Conservation (phyloP, 2,329 filamentous ascomycete genomes). For the Colletotrichum echinochloae region DNA sequence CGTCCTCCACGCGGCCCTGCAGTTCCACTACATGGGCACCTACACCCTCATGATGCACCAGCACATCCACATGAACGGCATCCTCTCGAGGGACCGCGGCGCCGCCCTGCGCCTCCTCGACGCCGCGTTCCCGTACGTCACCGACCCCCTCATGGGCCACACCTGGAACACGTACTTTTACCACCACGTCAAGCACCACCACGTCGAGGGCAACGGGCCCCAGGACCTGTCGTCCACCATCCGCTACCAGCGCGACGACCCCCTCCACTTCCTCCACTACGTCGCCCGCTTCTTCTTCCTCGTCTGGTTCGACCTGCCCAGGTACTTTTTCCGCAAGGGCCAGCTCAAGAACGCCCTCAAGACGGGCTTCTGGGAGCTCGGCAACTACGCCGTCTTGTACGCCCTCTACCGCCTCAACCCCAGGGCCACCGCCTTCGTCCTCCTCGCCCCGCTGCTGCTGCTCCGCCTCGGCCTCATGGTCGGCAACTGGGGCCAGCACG, state of each 20-base stretch:
- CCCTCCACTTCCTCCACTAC: constrained; percentile 76
- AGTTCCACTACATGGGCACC: constrained; percentile 75
- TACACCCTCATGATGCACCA: constrained; percentile 89
- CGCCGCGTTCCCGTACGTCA: constrained; percentile 75
- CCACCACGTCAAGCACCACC: constrained; percentile 88
- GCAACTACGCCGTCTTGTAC: constrained; percentile 65
- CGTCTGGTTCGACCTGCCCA: constrained; percentile 79
- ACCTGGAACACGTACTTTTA: constrained; percentile 90
- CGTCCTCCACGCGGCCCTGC: constrained; percentile 73
- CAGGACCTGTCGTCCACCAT: constrained; percentile 82
- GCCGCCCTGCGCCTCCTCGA: constrained; percentile 67
- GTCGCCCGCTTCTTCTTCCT: constrained; percentile 79
- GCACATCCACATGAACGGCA: constrained; percentile 82
- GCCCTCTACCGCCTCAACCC: constrained; percentile 63
- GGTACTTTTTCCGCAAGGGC: constrained; percentile 77
- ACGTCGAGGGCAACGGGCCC: constrained; percentile 84
- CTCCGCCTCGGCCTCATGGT: constrained; percentile 81
- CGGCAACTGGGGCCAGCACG: constrained; percentile 88
- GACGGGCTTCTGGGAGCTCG: constrained; percentile 71
- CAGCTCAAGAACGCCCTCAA: constrained; percentile 66
- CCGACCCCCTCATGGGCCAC: constrained; percentile 83
- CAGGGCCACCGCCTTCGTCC: constrained; percentile 71
- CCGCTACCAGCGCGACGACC: constrained; percentile 78
- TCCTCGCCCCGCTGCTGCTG: constrained; percentile 74
- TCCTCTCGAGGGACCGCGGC: constrained; percentile 63